Evolutionary conservation across 225 moss, liverwort and hornwort species (phyloP).

Genomic region (Rhytidiadelphus loreus): DNA sequence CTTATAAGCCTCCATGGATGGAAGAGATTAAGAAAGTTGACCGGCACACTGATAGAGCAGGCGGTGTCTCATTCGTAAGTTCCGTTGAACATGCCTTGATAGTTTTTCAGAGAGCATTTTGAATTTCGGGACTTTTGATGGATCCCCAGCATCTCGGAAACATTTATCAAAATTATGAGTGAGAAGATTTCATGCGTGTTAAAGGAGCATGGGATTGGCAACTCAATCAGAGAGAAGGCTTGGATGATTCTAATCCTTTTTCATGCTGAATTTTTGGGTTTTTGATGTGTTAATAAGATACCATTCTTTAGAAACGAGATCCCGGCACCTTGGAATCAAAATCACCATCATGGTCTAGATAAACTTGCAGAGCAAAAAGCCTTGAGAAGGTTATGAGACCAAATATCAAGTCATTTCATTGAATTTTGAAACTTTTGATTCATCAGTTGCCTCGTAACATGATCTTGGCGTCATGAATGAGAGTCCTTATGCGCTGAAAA

Average conservation of each 20-base stretch:
- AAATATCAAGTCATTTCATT: not conserved
- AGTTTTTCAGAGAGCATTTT: not conserved
- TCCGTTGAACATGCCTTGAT: too few relatives aligned
- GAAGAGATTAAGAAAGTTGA: constrained; percentile 30
- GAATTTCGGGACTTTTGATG: not conserved
- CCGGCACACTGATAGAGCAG: constrained; percentile 9
- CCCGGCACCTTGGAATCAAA: not conserved
- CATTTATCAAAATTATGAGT: not conserved
- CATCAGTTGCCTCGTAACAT: not conserved
- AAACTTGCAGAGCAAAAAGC: not conserved
- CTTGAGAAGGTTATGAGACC: not conserved
- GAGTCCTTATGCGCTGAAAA: not conserved
- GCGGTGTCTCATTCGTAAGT: constrained; percentile 21
- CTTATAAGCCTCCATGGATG: constrained; percentile 25
- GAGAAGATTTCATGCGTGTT: not conserved
- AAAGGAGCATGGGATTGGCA: not conserved
- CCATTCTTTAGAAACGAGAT: not conserved
- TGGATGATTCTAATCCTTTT: not conserved
- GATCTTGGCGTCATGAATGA: not conserved
- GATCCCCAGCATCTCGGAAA: not conserved
- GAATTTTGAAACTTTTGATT: not conserved
- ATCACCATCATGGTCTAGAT: not conserved
- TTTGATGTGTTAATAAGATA: not conserved
- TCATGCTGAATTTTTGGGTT: too few relatives aligned
- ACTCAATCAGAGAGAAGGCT: not conserved